Evolutionary conservation across 192 early-diverging fungal species (phyloP).

Genomic region (Coemansia sp.): DNA sequence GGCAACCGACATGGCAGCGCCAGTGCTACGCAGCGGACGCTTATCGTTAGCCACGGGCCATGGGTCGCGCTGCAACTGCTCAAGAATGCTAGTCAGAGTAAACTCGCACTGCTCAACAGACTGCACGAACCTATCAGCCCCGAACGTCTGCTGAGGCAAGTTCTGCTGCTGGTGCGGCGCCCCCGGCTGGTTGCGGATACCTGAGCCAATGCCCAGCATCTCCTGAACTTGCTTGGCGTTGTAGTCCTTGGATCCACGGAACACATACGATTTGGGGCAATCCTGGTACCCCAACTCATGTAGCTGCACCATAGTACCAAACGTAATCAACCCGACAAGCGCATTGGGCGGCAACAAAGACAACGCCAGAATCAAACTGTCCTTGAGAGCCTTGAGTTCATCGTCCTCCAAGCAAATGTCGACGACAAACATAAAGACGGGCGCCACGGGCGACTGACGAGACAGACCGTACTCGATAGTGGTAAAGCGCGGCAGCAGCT

Average conservation of each 20-base stretch:
- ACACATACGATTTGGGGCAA: conserved; percentile 97
- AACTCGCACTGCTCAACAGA: conserved; percentile 96
- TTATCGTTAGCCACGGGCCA: conserved; percentile 92
- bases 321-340: conserved; percentile 95
- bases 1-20: conserved; percentile 91
- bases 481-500: conserved; percentile 87
- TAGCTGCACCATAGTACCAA: conserved; percentile 98
- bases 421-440: conserved; percentile 95
- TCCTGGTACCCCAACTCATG: conserved; percentile 95
- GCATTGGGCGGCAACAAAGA: conserved; percentile 90
- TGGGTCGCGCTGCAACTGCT: conserved; percentile 96
- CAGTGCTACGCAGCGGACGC: conserved; percentile 91
- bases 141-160: conserved; percentile 48
- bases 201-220: conserved; percentile 84
- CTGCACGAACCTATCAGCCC: conserved; percentile 77
- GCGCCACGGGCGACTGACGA: conserved; percentile 83
- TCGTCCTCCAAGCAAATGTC: conserved; percentile 96
- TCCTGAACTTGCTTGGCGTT: conserved; percentile 92
- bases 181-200: conserved; percentile 49
- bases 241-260: conserved; percentile 97
- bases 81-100: conserved; percentile 88
- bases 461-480: conserved; percentile 96
- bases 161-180: conserved; percentile 25
- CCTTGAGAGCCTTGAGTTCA: conserved; percentile 95
- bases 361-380: conserved; percentile 86